Conservation (phyloP, 2,329 filamentous ascomycete genomes). For the Rhexocercosporidium sp. region DNA sequence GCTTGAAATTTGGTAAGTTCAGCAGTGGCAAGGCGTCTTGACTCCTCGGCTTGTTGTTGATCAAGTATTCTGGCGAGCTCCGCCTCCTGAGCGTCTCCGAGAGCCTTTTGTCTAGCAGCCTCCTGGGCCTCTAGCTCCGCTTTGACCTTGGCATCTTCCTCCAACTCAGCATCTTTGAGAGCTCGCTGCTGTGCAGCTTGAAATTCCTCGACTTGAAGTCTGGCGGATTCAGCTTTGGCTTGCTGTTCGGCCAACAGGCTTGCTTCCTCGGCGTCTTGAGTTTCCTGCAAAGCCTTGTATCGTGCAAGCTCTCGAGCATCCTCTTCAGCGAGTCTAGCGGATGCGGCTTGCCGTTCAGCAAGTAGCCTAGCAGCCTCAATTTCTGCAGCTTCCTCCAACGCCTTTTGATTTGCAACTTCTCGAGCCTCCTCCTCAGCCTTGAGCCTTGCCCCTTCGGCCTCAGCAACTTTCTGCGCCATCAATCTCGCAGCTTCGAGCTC, state of each 20-base stretch:
- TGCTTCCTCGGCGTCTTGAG: neutral
- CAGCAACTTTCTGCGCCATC: neutral
- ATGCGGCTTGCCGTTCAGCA: neutral
- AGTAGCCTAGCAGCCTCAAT: conserved; percentile 7
- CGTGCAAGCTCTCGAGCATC: neutral
- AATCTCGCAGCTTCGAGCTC: conserved; percentile 11
- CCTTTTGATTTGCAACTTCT: conserved; percentile 9
- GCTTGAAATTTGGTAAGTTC: neutral
- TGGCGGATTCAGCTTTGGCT: neutral
- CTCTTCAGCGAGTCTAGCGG: neutral
- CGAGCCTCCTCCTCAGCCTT: conserved; percentile 25
- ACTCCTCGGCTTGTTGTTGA: conserved; percentile 15
- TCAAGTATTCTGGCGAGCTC: neutral
- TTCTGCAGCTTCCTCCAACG: conserved; percentile 16
- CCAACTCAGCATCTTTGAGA: neutral
- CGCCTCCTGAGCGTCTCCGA: neutral
- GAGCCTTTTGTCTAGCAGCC: neutral
- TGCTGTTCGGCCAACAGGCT: neutral
- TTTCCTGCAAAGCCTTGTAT: neutral
- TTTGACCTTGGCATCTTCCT: neutral
- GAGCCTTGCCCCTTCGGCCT: conserved; percentile 13
- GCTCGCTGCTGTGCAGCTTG: neutral
- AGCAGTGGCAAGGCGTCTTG: neutral
- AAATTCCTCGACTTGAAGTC: neutral
- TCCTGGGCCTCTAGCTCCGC: conserved; percentile 1